phyloP scores from a whole-genome alignment of 2,329 filamentous ascomycete genomes.

The Escovopsis sp. region DNA sequence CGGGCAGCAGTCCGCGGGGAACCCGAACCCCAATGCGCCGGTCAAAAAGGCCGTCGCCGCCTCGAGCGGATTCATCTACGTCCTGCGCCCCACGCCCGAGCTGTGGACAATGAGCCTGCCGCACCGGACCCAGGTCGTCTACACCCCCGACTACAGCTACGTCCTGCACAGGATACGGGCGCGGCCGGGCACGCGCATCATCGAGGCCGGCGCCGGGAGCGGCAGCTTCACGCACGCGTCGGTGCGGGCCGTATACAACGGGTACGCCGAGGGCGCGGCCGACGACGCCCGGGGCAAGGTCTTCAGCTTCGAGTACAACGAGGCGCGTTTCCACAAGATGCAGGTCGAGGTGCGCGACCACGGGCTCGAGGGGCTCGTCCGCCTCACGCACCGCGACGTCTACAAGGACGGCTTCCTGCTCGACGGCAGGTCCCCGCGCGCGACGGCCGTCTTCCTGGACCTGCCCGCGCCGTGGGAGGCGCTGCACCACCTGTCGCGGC shows the following conservation, averaged over 20 bases:
- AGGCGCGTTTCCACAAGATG: slow-evolving; percentile 55
- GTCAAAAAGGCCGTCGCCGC: slow-evolving; percentile 38
- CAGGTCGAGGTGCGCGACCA: slow-evolving; percentile 55
- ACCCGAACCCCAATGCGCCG: slow-evolving; percentile 14
- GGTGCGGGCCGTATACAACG: slow-evolving; percentile 60
- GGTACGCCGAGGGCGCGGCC: slow-evolving; percentile 35
- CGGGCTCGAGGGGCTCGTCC: slow-evolving; percentile 48
- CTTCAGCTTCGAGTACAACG: slow-evolving; percentile 73
- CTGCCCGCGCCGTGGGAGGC: slow-evolving; percentile 71
- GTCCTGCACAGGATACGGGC: slow-evolving; percentile 63
- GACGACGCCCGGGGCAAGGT: slow-evolving; percentile 47
- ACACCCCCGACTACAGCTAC: slow-evolving; percentile 78
- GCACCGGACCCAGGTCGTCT: slow-evolving; percentile 74
- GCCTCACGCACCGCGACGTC: slow-evolving; percentile 65
- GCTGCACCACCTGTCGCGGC: slow-evolving; percentile 57
- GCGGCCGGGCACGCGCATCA: slow-evolving; percentile 55
- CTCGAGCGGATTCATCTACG: slow-evolving; percentile 58
- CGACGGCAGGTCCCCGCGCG: slow-evolving; percentile 42
- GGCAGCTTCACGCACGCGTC: slow-evolving; percentile 75
- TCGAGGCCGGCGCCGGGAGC: slow-evolving; percentile 70
- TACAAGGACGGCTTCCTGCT: slow-evolving; percentile 61
- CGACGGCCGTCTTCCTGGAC: slow-evolving; percentile 64
- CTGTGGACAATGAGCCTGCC: slow-evolving; percentile 69
- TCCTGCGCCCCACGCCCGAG: slow-evolving; percentile 67
- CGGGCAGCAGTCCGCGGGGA: no score